Percentiles rank a stretch among this genome's conserved stretches.
phyloP scores from a whole-genome alignment of 1,284 basidiomycete species.

The Ustilago lituana region DNA sequence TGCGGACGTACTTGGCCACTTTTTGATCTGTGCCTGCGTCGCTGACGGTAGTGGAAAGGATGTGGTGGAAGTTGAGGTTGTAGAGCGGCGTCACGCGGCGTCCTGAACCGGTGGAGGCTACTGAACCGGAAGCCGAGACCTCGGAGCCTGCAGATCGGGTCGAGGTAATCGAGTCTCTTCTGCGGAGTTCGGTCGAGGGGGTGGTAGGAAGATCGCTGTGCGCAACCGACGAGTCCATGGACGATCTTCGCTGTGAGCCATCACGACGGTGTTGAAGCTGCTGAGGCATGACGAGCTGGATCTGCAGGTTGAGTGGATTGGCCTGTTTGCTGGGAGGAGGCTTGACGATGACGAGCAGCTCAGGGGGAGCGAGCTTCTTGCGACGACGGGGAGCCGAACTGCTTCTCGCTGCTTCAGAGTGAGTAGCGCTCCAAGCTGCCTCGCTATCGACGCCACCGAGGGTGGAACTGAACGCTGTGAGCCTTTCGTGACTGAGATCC shows the following conservation, averaged over 20 bases:
- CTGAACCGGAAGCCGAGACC: slow-evolving; percentile 29
- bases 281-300: slow-evolving; percentile 77
- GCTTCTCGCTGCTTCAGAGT: slow-evolving; percentile 21
- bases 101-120: slow-evolving; percentile 54
- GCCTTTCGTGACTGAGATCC: slow-evolving; percentile 20
- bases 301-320: slow-evolving; percentile 90
- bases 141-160: slow-evolving; percentile 41
- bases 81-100: slow-evolving; percentile 89
- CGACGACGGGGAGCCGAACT: slow-evolving; percentile 21
- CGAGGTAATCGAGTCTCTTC: slow-evolving; percentile 48
- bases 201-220: slow-evolving; percentile 6
- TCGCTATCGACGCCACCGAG: slow-evolving; percentile 45
- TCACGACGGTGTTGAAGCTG: slow-evolving; percentile 24
- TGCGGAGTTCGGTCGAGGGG: slow-evolving; percentile 22
- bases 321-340: slow-evolving; percentile 82
- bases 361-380: slow-evolving; percentile 52
- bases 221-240: slow-evolving; percentile 33
- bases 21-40: slow-evolving; percentile 94
- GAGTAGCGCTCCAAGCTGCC: slow-evolving; percentile 32
- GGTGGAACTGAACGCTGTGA: slow-evolving; percentile 25
- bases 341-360: slow-evolving; percentile 70
- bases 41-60: slow-evolving; percentile 87
- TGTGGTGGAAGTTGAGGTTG: slow-evolving; percentile 90
- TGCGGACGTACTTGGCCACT: slow-evolving; percentile 87
- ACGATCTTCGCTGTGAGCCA: slow-evolving; percentile 24